Conservation (phyloP, 257 asterid species). For the Galeopsis tetrahit region DNA sequence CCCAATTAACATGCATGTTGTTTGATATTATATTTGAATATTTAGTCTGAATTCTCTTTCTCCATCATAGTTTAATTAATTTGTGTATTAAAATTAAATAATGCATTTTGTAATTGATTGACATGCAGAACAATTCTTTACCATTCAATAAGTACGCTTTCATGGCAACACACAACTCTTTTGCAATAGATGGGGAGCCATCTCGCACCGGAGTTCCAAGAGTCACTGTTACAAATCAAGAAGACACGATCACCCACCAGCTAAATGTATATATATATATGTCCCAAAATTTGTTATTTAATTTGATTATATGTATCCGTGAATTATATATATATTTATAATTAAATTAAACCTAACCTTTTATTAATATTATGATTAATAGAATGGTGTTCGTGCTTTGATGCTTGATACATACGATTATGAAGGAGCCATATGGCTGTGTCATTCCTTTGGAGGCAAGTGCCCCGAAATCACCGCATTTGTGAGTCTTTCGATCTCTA, state of each 20-base stretch:
- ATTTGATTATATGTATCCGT: neutral
- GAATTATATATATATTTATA: no score
- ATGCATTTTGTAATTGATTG: no score
- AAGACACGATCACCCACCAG: constrained; percentile 64
- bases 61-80: no score
- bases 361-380: neutral
- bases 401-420: constrained; percentile 82
- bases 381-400: constrained; percentile 81
- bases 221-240: constrained; percentile 63
- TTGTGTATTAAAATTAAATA: no score
- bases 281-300: neutral
- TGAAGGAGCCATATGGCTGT: constrained; percentile 72
- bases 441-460: constrained; percentile 76
- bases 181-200: constrained; percentile 51
- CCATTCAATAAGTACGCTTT: constrained; percentile 81
- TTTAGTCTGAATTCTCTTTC: no score
- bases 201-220: constrained; percentile 61
- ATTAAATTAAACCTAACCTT: neutral
- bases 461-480: constrained; percentile 70
- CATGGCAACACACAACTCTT: constrained; percentile 77
- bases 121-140: constrained; percentile 61
- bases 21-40: no score
- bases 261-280: constrained; percentile 54
- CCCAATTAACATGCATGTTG: no score
- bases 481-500: constrained; percentile 51